A percentile compares a stretch with the other conserved stretches of the same genome.
Conservation (phyloP, 2,329 filamentous ascomycete species). For the Alternaria incomplexa region DNA sequence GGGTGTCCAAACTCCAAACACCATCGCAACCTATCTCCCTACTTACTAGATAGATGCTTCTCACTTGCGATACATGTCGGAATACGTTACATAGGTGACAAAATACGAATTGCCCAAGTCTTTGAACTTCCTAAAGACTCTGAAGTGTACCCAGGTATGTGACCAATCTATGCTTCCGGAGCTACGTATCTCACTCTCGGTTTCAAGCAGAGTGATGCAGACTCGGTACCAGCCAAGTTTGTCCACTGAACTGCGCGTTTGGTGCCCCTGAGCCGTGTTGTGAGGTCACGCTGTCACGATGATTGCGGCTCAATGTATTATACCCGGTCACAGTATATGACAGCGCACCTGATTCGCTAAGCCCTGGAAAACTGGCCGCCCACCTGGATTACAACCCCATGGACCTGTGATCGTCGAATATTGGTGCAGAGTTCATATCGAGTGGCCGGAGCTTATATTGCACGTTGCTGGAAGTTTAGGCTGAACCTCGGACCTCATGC, state of each 20-base stretch:
- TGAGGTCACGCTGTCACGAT: background rate
- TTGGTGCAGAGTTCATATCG: constrained; percentile 15
- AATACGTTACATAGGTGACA: background rate
- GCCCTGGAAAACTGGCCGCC: constrained; percentile 5
- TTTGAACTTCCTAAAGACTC: background rate
- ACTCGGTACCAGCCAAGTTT: background rate
- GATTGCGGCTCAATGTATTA: constrained; percentile 30
- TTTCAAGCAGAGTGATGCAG: background rate
- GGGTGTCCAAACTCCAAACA: background rate
- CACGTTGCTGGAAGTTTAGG: constrained; percentile 33
- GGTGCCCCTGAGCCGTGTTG: background rate
- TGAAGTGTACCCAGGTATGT: background rate
- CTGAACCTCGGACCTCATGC: constrained; percentile 29
- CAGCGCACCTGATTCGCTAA: constrained; percentile 16
- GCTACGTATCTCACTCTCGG: background rate
- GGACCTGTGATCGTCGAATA: constrained; percentile 7
- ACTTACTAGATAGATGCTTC: background rate
- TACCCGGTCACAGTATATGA: constrained; percentile 18
- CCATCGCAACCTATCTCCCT: background rate
- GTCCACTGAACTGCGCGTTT: background rate
- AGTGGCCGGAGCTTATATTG: constrained; percentile 35
- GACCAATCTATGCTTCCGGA: background rate
- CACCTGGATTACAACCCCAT: constrained; percentile 13
- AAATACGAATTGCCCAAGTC: background rate
- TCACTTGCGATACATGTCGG: background rate